phyloP scores from a whole-genome alignment of 2,329 filamentous ascomycete genomes.

The Calonectria montana region DNA sequence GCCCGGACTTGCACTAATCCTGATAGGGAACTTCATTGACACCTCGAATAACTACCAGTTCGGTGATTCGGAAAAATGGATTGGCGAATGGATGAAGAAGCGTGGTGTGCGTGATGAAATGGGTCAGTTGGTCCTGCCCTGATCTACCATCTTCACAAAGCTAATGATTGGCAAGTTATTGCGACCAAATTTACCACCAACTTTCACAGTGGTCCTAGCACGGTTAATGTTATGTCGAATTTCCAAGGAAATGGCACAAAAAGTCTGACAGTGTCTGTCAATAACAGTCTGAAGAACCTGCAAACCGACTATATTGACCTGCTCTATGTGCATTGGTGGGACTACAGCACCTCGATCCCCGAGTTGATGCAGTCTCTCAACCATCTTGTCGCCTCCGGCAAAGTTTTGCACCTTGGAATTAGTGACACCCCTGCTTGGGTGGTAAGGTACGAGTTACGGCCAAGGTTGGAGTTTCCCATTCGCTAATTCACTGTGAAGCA shows the following conservation, averaged over 20 bases:
- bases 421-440: conserved; percentile 78
- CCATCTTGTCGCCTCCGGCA: conserved; percentile 67
- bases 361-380: conserved; percentile 79
- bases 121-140: conserved; percentile 49
- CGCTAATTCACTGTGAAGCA: conserved; percentile 49
- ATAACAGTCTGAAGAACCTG: conserved; percentile 68
- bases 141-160: neutral
- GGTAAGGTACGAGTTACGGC: conserved; percentile 54
- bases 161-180: conserved; percentile 59
- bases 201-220: conserved; percentile 58
- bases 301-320: conserved; percentile 78
- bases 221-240: conserved; percentile 61
- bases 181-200: conserved; percentile 77
- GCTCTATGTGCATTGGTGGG: conserved; percentile 76
- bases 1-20: neutral
- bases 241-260: conserved; percentile 71
- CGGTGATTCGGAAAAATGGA: conserved; percentile 71
- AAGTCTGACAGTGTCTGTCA: conserved; percentile 66
- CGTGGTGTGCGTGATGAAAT: conserved; percentile 74
- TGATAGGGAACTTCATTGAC: conserved; percentile 77
- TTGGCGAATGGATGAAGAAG: conserved; percentile 78
- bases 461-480: neutral
- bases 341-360: conserved; percentile 72
- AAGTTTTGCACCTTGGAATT: conserved; percentile 74
- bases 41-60: conserved; percentile 76